Percentiles rank a stretch among this genome's conserved stretches.
Evolutionary conservation across 2,329 filamentous ascomycete species (phyloP).

Genomic region (Stagonosporopsis cucurbitacearum): DNA sequence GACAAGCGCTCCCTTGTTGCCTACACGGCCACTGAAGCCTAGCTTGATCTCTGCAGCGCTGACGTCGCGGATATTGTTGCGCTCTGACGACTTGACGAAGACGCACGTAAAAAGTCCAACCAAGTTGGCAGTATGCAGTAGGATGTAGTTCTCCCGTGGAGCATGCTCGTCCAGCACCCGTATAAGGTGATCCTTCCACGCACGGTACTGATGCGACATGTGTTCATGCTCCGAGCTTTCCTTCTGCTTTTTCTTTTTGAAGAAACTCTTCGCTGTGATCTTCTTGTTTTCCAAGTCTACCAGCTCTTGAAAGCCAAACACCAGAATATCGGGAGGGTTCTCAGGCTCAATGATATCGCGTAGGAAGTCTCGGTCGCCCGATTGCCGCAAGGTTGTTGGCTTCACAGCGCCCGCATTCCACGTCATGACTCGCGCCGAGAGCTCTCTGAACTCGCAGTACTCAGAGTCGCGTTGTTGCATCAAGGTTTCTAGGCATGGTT

Average conservation of each 20-base stretch:
- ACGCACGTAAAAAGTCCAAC: slow-evolving; percentile 96
- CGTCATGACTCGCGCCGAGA: slow-evolving; percentile 82
- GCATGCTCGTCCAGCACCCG: slow-evolving; percentile 83
- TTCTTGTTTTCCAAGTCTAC: slow-evolving; percentile 98
- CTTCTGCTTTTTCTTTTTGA: slow-evolving; percentile 79
- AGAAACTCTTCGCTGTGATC: slow-evolving; percentile 91
- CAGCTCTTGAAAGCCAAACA: slow-evolving; percentile 98
- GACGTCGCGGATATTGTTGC: slow-evolving; percentile 77
- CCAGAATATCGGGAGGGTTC: slow-evolving; percentile 82
- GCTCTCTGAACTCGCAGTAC: slow-evolving; percentile 84
- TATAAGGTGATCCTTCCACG: slow-evolving; percentile 91
- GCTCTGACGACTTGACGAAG: slow-evolving; percentile 84
- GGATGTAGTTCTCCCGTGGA: slow-evolving; percentile 78
- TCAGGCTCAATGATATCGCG: slow-evolving; percentile 78
- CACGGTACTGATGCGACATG: slow-evolving; percentile 97
- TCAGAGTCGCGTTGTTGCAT: slow-evolving; percentile 85
- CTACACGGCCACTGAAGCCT: slow-evolving; percentile 92
- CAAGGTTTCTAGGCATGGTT: slow-evolving; percentile 64
- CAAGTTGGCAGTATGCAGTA: slow-evolving; percentile 86
- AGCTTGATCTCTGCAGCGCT: slow-evolving; percentile 87
- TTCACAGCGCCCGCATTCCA: slow-evolving; percentile 98
- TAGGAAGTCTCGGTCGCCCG: slow-evolving; percentile 78
- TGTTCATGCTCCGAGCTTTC: slow-evolving; percentile 83
- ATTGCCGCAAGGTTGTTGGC: slow-evolving; percentile 78
- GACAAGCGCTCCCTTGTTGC: slow-evolving; percentile 93